phyloP scores from a whole-genome alignment of 306 rosid species.

The Carpinus viminea region DNA sequence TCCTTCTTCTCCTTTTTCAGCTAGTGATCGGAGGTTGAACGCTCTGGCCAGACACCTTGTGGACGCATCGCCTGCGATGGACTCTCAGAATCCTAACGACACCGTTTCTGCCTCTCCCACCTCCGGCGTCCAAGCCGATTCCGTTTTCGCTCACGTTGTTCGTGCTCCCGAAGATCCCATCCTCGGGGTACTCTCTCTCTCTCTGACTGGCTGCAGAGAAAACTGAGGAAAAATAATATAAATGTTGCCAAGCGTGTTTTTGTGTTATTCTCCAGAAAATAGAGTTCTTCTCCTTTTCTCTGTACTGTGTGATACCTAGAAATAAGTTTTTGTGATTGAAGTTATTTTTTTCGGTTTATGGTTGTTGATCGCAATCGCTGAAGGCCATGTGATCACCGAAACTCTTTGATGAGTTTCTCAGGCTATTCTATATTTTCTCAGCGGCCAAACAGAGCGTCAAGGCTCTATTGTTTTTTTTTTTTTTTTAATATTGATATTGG shows the following conservation, averaged over 20 bases:
- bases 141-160: conserved; percentile 77
- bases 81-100: conserved; percentile 22
- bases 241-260: not conserved
- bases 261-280: not conserved
- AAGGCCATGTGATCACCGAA: not conserved
- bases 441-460: not conserved
- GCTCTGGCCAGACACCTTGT: conserved; percentile 55
- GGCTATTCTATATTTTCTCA: not conserved
- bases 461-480: not conserved
- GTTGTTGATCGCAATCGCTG: not conserved
- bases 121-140: conserved; percentile 43
- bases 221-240: not conserved
- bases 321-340: not conserved
- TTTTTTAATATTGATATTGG: not conserved
- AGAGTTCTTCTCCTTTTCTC: not conserved
- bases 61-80: conserved; percentile 43
- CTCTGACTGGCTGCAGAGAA: not conserved
- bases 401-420: not conserved
- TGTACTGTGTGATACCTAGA: not conserved
- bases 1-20: conserved; percentile 8
- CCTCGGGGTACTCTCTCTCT: conserved; percentile 65
- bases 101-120: conserved; percentile 60
- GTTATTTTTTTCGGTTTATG: not conserved
- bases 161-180: conserved; percentile 98
- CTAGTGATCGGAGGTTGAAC: conserved; percentile 68